Base-by-base conservation (phyloP, 2,329 filamentous ascomycete genomes). In the Phoma sp. region DNA sequence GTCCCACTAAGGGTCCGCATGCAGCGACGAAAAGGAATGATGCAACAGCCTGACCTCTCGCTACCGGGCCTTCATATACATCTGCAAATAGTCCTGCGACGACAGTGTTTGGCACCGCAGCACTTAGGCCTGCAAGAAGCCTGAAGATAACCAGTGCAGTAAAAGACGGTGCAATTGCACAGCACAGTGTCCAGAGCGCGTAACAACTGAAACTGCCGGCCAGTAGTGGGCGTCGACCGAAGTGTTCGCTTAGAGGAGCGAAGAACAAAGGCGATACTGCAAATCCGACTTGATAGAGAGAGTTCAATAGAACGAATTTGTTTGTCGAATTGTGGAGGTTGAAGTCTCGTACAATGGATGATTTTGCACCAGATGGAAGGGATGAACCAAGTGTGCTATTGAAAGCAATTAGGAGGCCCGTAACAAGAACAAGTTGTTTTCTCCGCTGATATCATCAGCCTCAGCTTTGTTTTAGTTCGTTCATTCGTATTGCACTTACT, bases 11-110 rank as follows among this genome's bases (percentile, higher is more conserved):
- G 2, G 85, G 87, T 0, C 87, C 87, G 26, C 83, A 83, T 2
- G 83, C 79, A 11, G 87, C 89, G 83, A 21, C 47, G 39, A 61
- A 57, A 87, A 45, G 73, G 2, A 46, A 45, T 2, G 34, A 29
- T 20, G 85, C 81, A 76, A 88, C 84, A 3, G 85, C 84, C 25
- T 84, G 77, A 2, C 87, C 87, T 46, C 87, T 77, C 1, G 78
- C 77, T 26, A 79, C 72, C 1, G 81, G 77, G 37, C 84, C 78
- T 46, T 77, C 76, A 61, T 83, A 88, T 14, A 88, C 78, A 68
- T 90, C 87, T 12, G 87, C 86, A 54, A 87, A 79, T 15, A 88
- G 80, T 1, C 86, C 23, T 75, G 82, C 55, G 2, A 85, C 81
- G 17, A 88, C 80, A 6, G 83, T 81, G 43, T 88, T 84, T 0